Evolutionary conservation across 176 grass and related monocot genomes (phyloP), one percentile per base, ranked within the genome.

Genomic region (Carex myosuroides): DNA sequence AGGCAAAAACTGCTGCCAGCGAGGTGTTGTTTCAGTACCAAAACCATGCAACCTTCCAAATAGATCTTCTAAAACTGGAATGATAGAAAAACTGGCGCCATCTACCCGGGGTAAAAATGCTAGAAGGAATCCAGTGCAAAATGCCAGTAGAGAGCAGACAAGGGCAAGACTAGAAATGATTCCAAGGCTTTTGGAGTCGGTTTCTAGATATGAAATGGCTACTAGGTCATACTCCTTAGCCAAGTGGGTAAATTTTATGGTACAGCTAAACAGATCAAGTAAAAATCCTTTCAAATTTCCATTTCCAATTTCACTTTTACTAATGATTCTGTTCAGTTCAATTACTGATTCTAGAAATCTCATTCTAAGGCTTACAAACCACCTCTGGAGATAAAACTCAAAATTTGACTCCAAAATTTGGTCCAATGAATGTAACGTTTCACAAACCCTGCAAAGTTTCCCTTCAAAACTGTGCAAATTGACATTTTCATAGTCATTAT

Each of bases 311-410:
- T 65, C 57, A 9, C 22, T 68, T 83, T n/a, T 53, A 87, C 32
- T 87, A 66, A 92, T 84, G 42, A 90, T 81, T 89, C 52, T 82
- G 86, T 89, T 70, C 70, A 93, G 54, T 63, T 90, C 89, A 53
- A 81, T 81, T 83, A 98, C 13, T 55, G 85, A 84, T 20, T 91
- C 88, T 54, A 95, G 64, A 87, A 87, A 95, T 29, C 88, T 88
- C 66, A 74, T 86, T 77, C 92, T 95, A 33, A 98, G 92, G 87
- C 83, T 86, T 64, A 98, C 89, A 80, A 98, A 95, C 95, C 92
- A 98, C 76, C 92, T 88, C 71, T 98, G 92, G 83, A 98, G 90
- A 85, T 86, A 85, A 75, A 90, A 89, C 8, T 88, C 72, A 50
- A 17, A 13, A 72, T 85, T 82, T 70, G 88, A 71, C 63, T 58